These are phyloP conservation scores for Gentiana straminea DNA, from an alignment of 257 asterid genomes.

Conservation along the genomic window DNA sequence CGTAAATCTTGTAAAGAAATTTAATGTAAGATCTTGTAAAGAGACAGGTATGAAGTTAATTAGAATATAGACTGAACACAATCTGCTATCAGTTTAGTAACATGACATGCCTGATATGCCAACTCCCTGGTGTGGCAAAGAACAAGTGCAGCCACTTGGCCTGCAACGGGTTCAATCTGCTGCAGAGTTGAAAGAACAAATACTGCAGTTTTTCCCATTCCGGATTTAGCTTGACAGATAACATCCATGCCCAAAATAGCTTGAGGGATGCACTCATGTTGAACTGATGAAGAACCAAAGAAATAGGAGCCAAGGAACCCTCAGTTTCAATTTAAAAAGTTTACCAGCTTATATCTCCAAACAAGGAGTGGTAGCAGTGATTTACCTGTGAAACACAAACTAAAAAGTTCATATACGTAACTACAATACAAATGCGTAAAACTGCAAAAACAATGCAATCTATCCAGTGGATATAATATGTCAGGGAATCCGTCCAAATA, in stretches of 20 bases:
- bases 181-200: slow-evolving; percentile 82
- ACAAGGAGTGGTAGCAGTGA: slow-evolving; percentile 43
- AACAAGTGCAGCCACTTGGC: slow-evolving; percentile 83
- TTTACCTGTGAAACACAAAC: slow-evolving; percentile 49
- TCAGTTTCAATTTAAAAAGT: slow-evolving; percentile 57
- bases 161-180: slow-evolving; percentile 77
- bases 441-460: no score
- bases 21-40: not conserved
- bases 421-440: no score
- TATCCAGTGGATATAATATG: no score
- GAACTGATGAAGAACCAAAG: slow-evolving; percentile 81
- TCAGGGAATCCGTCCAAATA: no score
- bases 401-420: no score
- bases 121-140: slow-evolving; percentile 71
- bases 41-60: not conserved
- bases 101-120: slow-evolving; percentile 61
- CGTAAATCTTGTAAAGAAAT: not conserved
- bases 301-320: slow-evolving; percentile 61
- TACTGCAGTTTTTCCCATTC: slow-evolving; percentile 91
- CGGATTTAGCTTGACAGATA: slow-evolving; percentile 91
- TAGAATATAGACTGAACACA: not conserved
- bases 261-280: slow-evolving; percentile 95
- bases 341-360: slow-evolving; percentile 65
- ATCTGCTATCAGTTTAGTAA: not conserved
- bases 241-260: slow-evolving; percentile 92